Percentiles rank a stretch among this genome's conserved stretches.
Conservation (phyloP, 768 basidiomycete genomes). For the Tylopilus intermedius region DNA sequence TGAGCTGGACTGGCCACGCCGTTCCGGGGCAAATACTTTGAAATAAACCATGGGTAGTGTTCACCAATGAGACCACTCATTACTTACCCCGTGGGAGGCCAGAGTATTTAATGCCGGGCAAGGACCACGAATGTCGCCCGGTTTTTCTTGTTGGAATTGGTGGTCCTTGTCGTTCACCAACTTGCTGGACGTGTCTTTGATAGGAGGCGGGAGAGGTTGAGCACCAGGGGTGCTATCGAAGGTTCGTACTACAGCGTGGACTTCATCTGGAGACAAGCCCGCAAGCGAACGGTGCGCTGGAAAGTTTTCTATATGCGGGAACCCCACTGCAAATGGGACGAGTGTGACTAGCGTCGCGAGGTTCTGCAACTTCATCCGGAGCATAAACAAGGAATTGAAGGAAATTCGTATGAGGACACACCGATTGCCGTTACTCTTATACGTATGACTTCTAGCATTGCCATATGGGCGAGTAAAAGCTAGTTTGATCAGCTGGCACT, state of each 20-base stretch:
- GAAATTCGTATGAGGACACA: too few species aligned
- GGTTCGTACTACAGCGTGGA: slow-evolving; percentile 5
- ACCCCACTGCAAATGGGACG: too few species aligned
- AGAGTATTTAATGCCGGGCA: slow-evolving; percentile 24
- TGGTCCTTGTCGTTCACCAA: slow-evolving; percentile 16
- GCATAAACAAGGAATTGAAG: too few species aligned
- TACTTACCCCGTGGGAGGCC: slow-evolving; percentile 22
- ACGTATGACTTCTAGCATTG: too few species aligned
- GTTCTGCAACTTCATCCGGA: too few species aligned
- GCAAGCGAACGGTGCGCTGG: slow-evolving; percentile 14
- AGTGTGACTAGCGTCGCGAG: too few species aligned
- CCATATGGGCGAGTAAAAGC: too few species aligned
- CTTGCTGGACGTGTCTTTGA: slow-evolving; percentile 22
- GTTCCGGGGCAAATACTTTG: slow-evolving; percentile 16
- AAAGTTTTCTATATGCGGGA: too few species aligned
- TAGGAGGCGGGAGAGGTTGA: slow-evolving; percentile 17
- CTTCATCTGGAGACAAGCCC: background rate
- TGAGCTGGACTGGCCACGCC: slow-evolving; percentile 22
- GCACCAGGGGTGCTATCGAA: slow-evolving; percentile 19
- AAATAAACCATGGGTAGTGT: background rate
- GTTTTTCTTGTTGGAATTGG: slow-evolving; percentile 5
- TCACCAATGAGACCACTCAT: background rate
- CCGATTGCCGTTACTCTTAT: too few species aligned
- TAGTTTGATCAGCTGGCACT: too few species aligned
- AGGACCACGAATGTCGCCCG: slow-evolving; percentile 23